These are phyloP conservation scores for Suhomyces coccinellae DNA, from an alignment of 1,139 yeast species.

Conservation along the genomic window DNA sequence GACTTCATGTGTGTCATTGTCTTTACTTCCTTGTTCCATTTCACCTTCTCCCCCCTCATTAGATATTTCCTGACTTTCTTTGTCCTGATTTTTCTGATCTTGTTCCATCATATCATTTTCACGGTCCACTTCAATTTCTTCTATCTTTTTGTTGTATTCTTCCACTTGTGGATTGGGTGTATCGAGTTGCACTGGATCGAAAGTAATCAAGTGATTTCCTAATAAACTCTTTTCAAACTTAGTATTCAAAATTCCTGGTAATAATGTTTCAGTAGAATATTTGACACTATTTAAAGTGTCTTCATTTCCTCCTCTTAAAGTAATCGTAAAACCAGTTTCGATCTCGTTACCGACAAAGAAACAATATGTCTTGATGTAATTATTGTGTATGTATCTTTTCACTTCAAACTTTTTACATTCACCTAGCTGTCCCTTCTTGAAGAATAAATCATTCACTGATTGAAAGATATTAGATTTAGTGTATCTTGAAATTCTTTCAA, in stretches of 20 bases:
- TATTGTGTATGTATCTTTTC: slow-evolving; percentile 57
- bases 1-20: neutral
- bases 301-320: slow-evolving; percentile 73
- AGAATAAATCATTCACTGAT: slow-evolving; percentile 48
- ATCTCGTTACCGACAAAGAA: slow-evolving; percentile 76
- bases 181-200: slow-evolving; percentile 6
- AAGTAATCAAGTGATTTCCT: slow-evolving; percentile 53
- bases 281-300: slow-evolving; percentile 66
- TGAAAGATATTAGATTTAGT: slow-evolving; percentile 78
- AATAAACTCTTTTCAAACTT: slow-evolving; percentile 80
- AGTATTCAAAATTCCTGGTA: slow-evolving; percentile 72
- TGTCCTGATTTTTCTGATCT: neutral
- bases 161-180: slow-evolving; percentile 10
- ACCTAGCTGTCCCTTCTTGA: slow-evolving; percentile 63
- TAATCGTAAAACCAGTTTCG: slow-evolving; percentile 77
- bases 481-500: slow-evolving; percentile 75
- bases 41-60: neutral
- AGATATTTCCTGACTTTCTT: neutral
- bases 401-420: slow-evolving; percentile 72
- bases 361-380: slow-evolving; percentile 66
- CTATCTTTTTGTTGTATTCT: slow-evolving; percentile 10
- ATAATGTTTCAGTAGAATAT: slow-evolving; percentile 76
- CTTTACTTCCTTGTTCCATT: neutral
- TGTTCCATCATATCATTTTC: neutral
- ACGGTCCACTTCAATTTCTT: slow-evolving; percentile 7